Base-by-base conservation (phyloP, 2,329 filamentous ascomycete species). In the Aureobasidium sp. region DNA sequence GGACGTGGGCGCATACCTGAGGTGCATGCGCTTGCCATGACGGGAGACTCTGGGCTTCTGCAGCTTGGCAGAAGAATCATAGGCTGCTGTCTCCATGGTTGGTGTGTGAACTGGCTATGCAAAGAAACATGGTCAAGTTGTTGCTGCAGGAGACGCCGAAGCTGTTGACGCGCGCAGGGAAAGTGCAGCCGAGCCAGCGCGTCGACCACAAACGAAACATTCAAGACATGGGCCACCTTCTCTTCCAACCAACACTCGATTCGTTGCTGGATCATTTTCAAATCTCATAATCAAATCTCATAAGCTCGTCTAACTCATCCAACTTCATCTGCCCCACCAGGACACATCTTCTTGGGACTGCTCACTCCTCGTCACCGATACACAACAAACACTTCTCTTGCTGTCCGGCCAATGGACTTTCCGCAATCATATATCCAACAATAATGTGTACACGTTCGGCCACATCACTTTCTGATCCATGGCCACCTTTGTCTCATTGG, bases 401-500 rank as follows among this genome's bases (percentile, higher is more conserved):
- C 17, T 19, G 22, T 8, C 27, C 35, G n/a, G 27, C 53, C 40
- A 35, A 57, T 57, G 53, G 40, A 57, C 40, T 57, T 57, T 45
- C 29, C 15, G 27, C 45, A 45, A 29, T 5, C 37, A 22, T 15
- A 14, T 27, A 24, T 19, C 31, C 53, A n/a, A 57, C 53, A 47
- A 57, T 24, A 57, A 57, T 45, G 40, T 57, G 39, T 45, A 35
- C 40, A 22, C 22, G 9, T 12, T 31, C 29, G 11, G 40, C 40
- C 27, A 24, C 40, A 57, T 22, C n/a, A 24, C 19, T 15, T 33
- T 29, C 33, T 53, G 22, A 24, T 22, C 8, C 61, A 99, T 99
- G 95, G 93, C 93, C 68, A 86, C 89, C 72, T 85, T 97, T 76
- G 89, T 85, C 75, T 97, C 93, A 66, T 83, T 97, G 70, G 94